Conservation (phyloP, 805 yeast genomes). For the Pichia gijzeniarum region DNA sequence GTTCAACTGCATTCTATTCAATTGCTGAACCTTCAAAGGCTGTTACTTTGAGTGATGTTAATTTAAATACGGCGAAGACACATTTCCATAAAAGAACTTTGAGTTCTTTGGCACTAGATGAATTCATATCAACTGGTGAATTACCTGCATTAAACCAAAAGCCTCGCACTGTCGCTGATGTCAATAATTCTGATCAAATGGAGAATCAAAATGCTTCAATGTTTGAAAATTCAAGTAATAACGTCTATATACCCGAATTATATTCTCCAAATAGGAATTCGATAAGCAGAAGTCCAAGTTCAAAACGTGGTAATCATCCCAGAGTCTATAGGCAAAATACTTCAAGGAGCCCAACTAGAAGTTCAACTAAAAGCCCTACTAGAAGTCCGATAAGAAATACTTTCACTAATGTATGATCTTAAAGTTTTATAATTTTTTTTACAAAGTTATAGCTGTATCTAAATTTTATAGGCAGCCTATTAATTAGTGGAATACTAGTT, state of each 20-base stretch:
- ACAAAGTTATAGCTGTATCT: too few relatives aligned
- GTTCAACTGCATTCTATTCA: constrained; percentile 11
- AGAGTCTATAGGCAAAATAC: constrained; percentile 2
- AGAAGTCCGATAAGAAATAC: constrained; percentile 6
- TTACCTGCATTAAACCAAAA: constrained; percentile 15
- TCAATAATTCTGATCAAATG: background rate
- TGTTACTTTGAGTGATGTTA: constrained; percentile 7
- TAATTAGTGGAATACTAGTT: too few relatives aligned
- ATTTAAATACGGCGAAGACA: constrained; percentile 13
- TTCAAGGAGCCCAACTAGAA: constrained; percentile 5
- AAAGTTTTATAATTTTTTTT: background rate
- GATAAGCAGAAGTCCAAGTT: constrained; percentile 8
- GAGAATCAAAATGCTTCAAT: constrained; percentile 16
- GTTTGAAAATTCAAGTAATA: constrained; percentile 15
- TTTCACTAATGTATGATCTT: background rate
- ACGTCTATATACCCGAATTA: constrained; percentile 9
- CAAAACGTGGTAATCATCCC: background rate
- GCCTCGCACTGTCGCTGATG: constrained; percentile 4
- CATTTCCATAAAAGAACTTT: constrained; percentile 22
- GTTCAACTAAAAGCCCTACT: constrained; percentile 4
- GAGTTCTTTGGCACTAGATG: constrained; percentile 24
- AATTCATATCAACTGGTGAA: constrained; percentile 24
- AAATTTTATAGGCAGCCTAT: too few relatives aligned
- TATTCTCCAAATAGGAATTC: constrained; percentile 4
- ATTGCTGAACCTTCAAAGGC: constrained; percentile 21